A percentile compares a stretch with the other conserved stretches of the same genome.
Evolutionary conservation across 768 basidiomycete genomes (phyloP).

Genomic region (Strobilomyces confusus): DNA sequence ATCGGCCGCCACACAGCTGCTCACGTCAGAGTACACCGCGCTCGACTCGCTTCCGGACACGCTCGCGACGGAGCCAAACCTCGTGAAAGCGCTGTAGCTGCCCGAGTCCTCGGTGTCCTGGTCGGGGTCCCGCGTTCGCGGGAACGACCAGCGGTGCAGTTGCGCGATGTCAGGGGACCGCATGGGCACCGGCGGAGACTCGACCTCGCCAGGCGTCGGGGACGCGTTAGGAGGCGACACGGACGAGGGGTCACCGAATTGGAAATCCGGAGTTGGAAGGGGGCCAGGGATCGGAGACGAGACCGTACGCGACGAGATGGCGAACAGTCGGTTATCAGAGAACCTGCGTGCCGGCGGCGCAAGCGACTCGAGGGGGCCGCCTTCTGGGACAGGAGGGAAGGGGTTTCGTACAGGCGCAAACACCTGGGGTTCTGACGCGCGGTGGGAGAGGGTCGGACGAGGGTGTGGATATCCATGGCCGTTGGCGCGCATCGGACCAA

Average conservation of each 20-base stretch:
- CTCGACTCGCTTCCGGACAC: constrained; percentile 59
- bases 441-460: constrained; percentile 25
- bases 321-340: constrained; percentile 47
- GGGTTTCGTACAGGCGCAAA: constrained; percentile 37
- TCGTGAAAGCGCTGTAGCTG: constrained; percentile 43
- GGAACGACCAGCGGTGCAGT: constrained; percentile 41
- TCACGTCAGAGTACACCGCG: constrained; percentile 45
- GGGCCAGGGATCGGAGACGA: constrained; percentile 50
- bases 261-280: constrained; percentile 57
- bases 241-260: constrained; percentile 57
- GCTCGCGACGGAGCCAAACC: constrained; percentile 61
- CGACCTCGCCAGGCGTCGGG: constrained; percentile 45
- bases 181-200: constrained; percentile 20
- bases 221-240: constrained; percentile 43
- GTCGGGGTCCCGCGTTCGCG: constrained; percentile 38
- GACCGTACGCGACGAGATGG: constrained; percentile 45
- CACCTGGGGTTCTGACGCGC: constrained; percentile 33
- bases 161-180: constrained; percentile 44
- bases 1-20: constrained; percentile 32
- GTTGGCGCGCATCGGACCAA: constrained; percentile 43
- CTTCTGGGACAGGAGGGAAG: constrained; percentile 31
- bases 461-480: constrained; percentile 44
- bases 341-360: constrained; percentile 20
- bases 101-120: constrained; percentile 51
- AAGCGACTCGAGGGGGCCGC: constrained; percentile 10